Percentiles rank a stretch among this genome's conserved stretches.
phyloP scores from a whole-genome alignment of 1,284 basidiomycete genomes.

The Leccinum angustisporum region DNA sequence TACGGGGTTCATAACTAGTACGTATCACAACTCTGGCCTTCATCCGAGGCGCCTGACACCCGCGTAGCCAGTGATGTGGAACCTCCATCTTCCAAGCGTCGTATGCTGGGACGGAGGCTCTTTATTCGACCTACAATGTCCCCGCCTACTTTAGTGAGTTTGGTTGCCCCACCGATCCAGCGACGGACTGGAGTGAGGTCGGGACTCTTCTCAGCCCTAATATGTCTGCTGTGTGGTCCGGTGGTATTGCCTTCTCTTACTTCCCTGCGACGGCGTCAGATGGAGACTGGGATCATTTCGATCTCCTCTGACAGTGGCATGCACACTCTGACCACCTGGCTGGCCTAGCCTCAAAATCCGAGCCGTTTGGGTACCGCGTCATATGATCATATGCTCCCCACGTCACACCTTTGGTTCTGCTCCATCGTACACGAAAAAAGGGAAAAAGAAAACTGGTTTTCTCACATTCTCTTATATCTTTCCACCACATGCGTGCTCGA shows the following conservation, averaged over 20 bases:
- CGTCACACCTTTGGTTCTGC: no score
- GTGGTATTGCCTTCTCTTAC: conserved; percentile 86
- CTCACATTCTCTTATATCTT: not conserved
- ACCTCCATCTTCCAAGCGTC: conserved; percentile 55
- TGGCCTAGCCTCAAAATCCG: no score
- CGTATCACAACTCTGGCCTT: conserved; percentile 28
- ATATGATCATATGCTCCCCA: no score
- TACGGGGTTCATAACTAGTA: conserved; percentile 83
- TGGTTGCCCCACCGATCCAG: conserved; percentile 66
- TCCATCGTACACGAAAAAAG: no score
- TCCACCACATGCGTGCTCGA: conserved; percentile 21
- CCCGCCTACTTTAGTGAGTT: conserved; percentile 91
- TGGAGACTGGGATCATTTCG: conserved; percentile 83
- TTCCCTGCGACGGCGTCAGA: conserved; percentile 69
- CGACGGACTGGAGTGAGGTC: conserved; percentile 82
- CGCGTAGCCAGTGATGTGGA: conserved; percentile 76
- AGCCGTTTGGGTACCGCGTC: no score
- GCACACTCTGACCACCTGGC: no score
- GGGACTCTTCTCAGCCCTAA: conserved; percentile 68
- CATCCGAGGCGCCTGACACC: conserved; percentile 12
- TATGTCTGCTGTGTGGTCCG: conserved; percentile 82
- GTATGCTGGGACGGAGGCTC: conserved; percentile 53
- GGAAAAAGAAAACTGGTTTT: no score
- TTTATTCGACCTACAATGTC: conserved; percentile 71
- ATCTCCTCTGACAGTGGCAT: conserved; percentile 59